phyloP scores from a whole-genome alignment of 768 basidiomycete species.

The Kwoniella botswanensis region DNA sequence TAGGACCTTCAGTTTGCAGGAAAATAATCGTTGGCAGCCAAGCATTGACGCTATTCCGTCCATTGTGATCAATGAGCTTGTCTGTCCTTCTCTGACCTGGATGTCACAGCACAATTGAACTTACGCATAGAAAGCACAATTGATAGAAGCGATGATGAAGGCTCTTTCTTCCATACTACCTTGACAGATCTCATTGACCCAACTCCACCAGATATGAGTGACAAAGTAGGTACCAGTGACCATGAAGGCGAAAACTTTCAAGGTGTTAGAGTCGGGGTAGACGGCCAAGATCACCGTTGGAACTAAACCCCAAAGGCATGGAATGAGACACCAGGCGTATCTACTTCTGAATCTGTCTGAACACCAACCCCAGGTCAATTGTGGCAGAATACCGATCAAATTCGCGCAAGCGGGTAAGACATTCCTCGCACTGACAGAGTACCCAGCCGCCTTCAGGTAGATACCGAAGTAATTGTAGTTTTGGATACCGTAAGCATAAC shows the following conservation, averaged over 20 bases:
- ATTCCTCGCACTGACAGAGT: slow-evolving; percentile 31
- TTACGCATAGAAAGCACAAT: slow-evolving; percentile 12
- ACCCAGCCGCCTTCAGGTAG: slow-evolving; percentile 19
- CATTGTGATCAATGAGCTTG: too few species aligned
- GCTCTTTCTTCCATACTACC: slow-evolving; percentile 27
- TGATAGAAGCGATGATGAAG: slow-evolving; percentile 23
- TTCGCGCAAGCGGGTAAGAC: slow-evolving; percentile 22
- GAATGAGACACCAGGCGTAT: slow-evolving; percentile 2
- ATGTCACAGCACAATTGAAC: neutral
- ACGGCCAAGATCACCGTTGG: slow-evolving; percentile 15
- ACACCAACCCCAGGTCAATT: slow-evolving; percentile 13
- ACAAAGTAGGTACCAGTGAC: slow-evolving; percentile 6
- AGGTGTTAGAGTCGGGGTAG: neutral
- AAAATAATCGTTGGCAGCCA: slow-evolving; percentile 33
- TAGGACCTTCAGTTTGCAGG: slow-evolving; percentile 29
- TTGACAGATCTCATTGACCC: slow-evolving; percentile 22
- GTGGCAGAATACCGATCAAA: slow-evolving; percentile 12
- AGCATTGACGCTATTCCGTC: slow-evolving; percentile 4
- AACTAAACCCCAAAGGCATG: neutral
- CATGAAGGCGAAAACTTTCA: slow-evolving; percentile 18
- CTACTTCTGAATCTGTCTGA: slow-evolving; percentile 10
- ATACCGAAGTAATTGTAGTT: slow-evolving; percentile 5
- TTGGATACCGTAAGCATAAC: neutral
- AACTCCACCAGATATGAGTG: slow-evolving; percentile 8
- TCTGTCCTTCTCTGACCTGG: too few species aligned